Evolutionary conservation across 2,329 filamentous ascomycete genomes (phyloP).

Genomic region (Microdochium paspali): DNA sequence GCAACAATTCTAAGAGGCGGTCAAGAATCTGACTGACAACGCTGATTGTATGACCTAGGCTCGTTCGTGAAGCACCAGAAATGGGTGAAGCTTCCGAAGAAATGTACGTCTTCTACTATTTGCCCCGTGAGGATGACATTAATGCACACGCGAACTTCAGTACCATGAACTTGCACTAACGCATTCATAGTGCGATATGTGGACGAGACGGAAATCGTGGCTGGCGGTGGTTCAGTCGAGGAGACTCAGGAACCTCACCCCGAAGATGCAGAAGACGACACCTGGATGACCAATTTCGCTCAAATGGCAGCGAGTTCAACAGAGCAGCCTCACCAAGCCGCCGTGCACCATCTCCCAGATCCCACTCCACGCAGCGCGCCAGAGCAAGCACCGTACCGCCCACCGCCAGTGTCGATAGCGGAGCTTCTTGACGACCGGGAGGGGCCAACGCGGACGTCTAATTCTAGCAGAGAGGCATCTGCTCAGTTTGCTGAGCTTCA

Average conservation of each 20-base stretch:
- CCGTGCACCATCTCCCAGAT: not conserved
- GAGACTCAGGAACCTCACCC: slow-evolving; percentile 3
- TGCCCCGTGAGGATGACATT: too few species aligned
- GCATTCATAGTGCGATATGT: slow-evolving; percentile 17
- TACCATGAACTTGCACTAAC: not conserved
- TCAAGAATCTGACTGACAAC: not conserved
- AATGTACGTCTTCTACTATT: slow-evolving; percentile 10
- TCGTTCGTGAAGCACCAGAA: slow-evolving; percentile 17
- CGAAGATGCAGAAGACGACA: not conserved
- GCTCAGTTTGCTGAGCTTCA: not conserved
- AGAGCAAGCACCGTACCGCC: not conserved
- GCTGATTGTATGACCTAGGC: slow-evolving; percentile 5
- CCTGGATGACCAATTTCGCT: not conserved
- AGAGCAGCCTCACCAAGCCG: not conserved
- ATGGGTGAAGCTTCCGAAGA: slow-evolving; percentile 17
- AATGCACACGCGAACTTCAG: not conserved
- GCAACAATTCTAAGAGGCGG: not conserved
- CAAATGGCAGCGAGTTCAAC: not conserved
- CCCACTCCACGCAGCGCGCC: too few species aligned
- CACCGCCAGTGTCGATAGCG: not conserved
- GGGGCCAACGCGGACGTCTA: not conserved
- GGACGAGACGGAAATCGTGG: slow-evolving; percentile 17
- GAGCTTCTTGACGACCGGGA: not conserved
- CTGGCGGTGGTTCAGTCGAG: slow-evolving; percentile 12
- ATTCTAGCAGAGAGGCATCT: not conserved